phyloP scores from a whole-genome alignment of 495 filamentous ascomycete species.

The Alectoria sarmentosa region DNA sequence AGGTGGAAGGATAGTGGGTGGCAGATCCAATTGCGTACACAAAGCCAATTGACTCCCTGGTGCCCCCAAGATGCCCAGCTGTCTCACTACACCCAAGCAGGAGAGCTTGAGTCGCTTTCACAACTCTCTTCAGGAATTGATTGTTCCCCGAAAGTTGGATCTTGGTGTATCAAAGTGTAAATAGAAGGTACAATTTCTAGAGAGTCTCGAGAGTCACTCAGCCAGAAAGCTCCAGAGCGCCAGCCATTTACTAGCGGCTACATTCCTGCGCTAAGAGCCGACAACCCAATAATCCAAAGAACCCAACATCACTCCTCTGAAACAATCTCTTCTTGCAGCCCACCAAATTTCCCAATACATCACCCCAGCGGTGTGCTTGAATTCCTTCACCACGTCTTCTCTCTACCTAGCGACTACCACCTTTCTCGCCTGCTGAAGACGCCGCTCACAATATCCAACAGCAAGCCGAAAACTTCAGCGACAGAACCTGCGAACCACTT shows the following conservation, averaged over 20 bases:
- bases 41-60: neutral
- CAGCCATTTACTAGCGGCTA: slow-evolving; percentile 1
- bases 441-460: neutral
- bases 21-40: neutral
- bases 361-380: neutral
- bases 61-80: neutral
- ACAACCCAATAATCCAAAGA: slow-evolving; percentile 1
- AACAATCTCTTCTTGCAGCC: neutral
- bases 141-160: neutral
- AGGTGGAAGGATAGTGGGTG: neutral
- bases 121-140: neutral
- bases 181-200: too few relatives aligned
- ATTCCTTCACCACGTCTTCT: neutral
- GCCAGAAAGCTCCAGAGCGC: too few relatives aligned
- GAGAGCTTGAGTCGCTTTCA: neutral
- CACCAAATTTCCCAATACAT: neutral
- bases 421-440: neutral
- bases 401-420: neutral
- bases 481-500: slow-evolving; percentile 1
- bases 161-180: too few relatives aligned
- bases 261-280: slow-evolving; percentile 6
- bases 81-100: neutral
- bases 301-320: slow-evolving; percentile 4
- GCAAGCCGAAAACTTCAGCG: slow-evolving; percentile 10
- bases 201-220: too few relatives aligned